Percentiles rank a stretch among this genome's conserved stretches.
Evolutionary conservation across 2,329 filamentous ascomycete genomes (phyloP).

Genomic region (Magnaporthiopsis incrustans): DNA sequence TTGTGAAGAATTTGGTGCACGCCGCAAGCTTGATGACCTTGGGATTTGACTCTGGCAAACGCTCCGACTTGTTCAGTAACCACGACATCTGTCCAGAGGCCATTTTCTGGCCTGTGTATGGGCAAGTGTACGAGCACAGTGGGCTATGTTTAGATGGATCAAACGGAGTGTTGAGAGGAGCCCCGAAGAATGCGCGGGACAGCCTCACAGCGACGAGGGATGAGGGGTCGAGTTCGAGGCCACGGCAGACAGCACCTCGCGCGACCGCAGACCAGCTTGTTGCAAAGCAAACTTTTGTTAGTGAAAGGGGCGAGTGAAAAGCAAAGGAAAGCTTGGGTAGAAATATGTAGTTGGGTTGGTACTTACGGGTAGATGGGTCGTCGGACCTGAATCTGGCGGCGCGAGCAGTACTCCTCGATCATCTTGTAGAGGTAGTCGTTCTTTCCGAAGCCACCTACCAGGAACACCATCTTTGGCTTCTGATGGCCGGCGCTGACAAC

Average conservation of each 20-base stretch:
- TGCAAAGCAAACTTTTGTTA: too few relatives aligned
- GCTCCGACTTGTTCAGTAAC: slow-evolving; percentile 11
- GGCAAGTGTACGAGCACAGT: slow-evolving; percentile 10
- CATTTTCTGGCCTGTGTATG: slow-evolving; percentile 10
- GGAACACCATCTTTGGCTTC: slow-evolving; percentile 12
- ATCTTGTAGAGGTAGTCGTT: slow-evolving; percentile 11
- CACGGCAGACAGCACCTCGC: slow-evolving; percentile 13
- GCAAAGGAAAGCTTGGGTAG: too few relatives aligned
- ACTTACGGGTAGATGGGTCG: slow-evolving; percentile 7
- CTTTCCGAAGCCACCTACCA: slow-evolving; percentile 12
- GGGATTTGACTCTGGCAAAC: slow-evolving; percentile 5
- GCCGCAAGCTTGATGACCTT: background rate
- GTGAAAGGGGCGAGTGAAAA: too few relatives aligned
- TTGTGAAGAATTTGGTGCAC: too few relatives aligned
- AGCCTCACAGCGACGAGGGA: slow-evolving; percentile 13
- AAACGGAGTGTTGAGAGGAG: slow-evolving; percentile 6
- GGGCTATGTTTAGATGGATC: slow-evolving; percentile 7
- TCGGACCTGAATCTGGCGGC: slow-evolving; percentile 8
- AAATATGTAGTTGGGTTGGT: too few relatives aligned
- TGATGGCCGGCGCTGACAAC: slow-evolving; percentile 7
- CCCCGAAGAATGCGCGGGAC: slow-evolving; percentile 15
- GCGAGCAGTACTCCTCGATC: slow-evolving; percentile 10
- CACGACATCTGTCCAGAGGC: slow-evolving; percentile 13
- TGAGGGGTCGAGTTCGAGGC: slow-evolving; percentile 11
- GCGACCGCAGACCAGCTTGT: slow-evolving; percentile 7